phyloP scores from a whole-genome alignment of 257 asterid species.

The Gentiana macrophylla region DNA sequence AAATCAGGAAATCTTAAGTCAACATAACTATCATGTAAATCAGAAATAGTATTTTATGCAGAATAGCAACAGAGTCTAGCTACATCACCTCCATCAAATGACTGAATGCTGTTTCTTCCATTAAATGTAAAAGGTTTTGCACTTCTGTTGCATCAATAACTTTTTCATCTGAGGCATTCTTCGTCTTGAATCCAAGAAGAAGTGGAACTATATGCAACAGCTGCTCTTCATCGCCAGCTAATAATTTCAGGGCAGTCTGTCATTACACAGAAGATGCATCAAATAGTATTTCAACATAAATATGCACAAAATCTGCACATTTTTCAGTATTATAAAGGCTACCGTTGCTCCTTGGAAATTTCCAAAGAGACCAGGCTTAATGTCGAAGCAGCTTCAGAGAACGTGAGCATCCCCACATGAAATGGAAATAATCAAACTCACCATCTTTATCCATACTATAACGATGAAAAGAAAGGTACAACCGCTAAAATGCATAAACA shows the following conservation, averaged over 20 bases:
- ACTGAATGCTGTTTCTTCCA: constrained; percentile 79
- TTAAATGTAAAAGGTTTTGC: constrained; percentile 32
- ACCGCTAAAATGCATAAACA: not conserved
- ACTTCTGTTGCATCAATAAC: constrained; percentile 25
- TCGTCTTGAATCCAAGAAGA: constrained; percentile 58
- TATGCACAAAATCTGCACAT: not conserved
- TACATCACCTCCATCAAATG: constrained; percentile 88
- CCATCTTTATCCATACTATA: not conserved
- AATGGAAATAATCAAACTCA: not conserved
- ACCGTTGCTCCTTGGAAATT: too few relatives aligned
- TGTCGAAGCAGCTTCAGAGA: not conserved
- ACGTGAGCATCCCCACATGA: not conserved
- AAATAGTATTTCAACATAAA: constrained; percentile 2
- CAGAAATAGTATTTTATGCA: not conserved
- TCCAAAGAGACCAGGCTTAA: too few relatives aligned
- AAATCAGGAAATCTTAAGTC: not conserved
- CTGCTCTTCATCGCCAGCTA: constrained; percentile 60
- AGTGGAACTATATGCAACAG: constrained; percentile 42
- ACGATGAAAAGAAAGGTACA: not conserved
- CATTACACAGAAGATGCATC: constrained; percentile 14
- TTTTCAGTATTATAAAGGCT: not conserved
- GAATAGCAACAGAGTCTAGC: constrained; percentile 1
- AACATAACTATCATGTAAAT: not conserved
- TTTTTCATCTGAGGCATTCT: constrained; percentile 28
- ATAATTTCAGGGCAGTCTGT: constrained; percentile 74